Conservation (phyloP, 2,329 filamentous ascomycete species). For the Raffaelea arxii region DNA sequence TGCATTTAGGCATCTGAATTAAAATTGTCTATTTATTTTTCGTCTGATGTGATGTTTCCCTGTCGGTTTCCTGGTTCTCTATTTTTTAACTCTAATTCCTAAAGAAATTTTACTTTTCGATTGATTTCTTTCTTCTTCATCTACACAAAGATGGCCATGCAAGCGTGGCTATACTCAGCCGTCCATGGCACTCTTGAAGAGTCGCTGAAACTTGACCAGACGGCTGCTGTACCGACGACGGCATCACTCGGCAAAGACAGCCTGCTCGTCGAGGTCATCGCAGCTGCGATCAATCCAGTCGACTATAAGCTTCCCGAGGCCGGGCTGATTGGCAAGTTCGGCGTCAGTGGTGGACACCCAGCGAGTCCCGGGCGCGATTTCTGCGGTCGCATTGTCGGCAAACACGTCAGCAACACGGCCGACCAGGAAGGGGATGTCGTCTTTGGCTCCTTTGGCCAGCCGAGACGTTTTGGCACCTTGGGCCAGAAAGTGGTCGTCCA, state of each 20-base stretch:
- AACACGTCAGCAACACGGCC: slow-evolving; percentile 3
- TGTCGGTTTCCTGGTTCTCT: too few species aligned
- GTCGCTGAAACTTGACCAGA: slow-evolving; percentile 19
- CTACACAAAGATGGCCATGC: too few species aligned
- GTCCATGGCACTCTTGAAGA: slow-evolving; percentile 20
- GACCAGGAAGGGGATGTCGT: slow-evolving; percentile 13
- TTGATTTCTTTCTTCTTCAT: too few species aligned
- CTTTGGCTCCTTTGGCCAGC: slow-evolving; percentile 6
- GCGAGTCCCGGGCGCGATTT: slow-evolving; percentile 40
- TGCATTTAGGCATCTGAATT: too few species aligned
- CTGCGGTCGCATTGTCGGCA: slow-evolving; percentile 35
- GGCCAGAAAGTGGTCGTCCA: slow-evolving; percentile 12
- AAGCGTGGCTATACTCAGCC: slow-evolving; percentile 13
- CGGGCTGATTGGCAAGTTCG: slow-evolving; percentile 24
- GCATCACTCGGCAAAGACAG: slow-evolving; percentile 17
- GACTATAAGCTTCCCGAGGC: slow-evolving; percentile 39
- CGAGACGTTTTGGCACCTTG: slow-evolving; percentile 11
- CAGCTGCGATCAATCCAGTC: slow-evolving; percentile 35
- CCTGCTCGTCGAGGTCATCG: slow-evolving; percentile 32
- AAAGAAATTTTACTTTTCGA: too few species aligned
- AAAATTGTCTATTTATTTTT: too few species aligned
- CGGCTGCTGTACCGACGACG: slow-evolving; percentile 11
- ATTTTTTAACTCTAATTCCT: too few species aligned
- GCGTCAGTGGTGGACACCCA: slow-evolving; percentile 27
- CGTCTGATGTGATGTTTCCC: too few species aligned